Base-by-base conservation (phyloP, 768 basidiomycete genomes). In the Leucosporidium yakuticum region DNA sequence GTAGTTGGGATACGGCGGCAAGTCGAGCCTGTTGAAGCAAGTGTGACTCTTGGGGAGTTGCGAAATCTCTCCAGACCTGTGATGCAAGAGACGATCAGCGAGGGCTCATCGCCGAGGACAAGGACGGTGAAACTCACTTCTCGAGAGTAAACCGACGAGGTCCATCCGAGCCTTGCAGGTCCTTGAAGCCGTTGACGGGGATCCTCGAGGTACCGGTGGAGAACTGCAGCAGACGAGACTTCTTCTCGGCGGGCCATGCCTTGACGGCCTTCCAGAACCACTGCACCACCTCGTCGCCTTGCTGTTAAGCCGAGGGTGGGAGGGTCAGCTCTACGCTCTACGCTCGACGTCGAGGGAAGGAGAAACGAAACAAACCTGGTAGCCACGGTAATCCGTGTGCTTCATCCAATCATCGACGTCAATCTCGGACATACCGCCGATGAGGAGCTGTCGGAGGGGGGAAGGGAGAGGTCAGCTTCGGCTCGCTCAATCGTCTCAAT, bases 261-360 rank as follows among this genome's bases (percentile, higher is more conserved):
- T 91, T 88, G 55, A 99, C 91, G 75, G 73, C 72, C 81, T 97
- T 92, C 96, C 96, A 99, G 88, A 99, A 99, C 96, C 96, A 99
- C 77, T 97, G 92, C 65, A 99, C 94, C 58, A 70, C 68, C 76
- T 95, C 91, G 77, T 95, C 92, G 75, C 91, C 86, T 80, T 93
- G 90, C 57, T 64, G 39, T 44, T 44, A 15, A 44, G 39, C 14
- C 39, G 39, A 15, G 14, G 39, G 2, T 3, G 14, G 2, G 39
- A 44, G 39, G 39, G 39, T 44, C 39, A 44, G 14, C 39, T 44
- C 6, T n/a, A n/a, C 2, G 39, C 39, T 44, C 39, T 2, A 9
- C n/a, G n/a, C n/a, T n/a, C n/a, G 39, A 8, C 3, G 39, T 2
- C 14, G 14, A 44, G 17, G 39, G 17, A 44, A 44, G 5, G 39